A percentile compares a stretch with the other conserved stretches of the same genome.
Evolutionary conservation across 2,329 filamentous ascomycete genomes (phyloP).

Genomic region (Setomelanomma holmii): DNA sequence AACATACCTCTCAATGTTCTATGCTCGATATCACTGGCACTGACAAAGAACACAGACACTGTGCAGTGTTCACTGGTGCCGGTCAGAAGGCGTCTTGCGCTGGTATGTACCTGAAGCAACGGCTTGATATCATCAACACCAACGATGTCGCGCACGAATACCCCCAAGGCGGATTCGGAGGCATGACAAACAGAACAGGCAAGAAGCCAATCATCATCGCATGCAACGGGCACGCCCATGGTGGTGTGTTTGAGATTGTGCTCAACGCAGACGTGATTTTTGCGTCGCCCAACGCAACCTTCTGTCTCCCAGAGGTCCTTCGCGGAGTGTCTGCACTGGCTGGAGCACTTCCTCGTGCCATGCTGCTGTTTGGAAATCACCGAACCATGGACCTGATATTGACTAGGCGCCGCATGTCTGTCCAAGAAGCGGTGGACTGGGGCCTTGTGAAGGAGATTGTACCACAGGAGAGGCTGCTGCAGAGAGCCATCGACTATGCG

Average conservation of each 20-base stretch:
- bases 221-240: conserved; percentile 32
- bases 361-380: conserved; percentile 53
- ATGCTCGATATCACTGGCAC: background rate
- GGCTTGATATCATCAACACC: conserved; percentile 41
- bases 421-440: conserved; percentile 49
- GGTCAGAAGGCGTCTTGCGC: conserved; percentile 60
- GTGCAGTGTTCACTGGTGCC: conserved; percentile 50
- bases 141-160: conserved; percentile 25
- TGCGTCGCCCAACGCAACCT: conserved; percentile 56
- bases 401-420: conserved; percentile 51
- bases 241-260: conserved; percentile 60
- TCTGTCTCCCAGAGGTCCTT: conserved; percentile 58
- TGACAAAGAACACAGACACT: conserved; percentile 29
- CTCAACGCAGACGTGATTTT: conserved; percentile 61
- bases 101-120: conserved; percentile 42
- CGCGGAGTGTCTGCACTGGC: conserved; percentile 59
- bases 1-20: conserved; percentile 14
- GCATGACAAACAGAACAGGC: conserved; percentile 31
- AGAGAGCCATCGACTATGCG: conserved; percentile 26
- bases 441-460: conserved; percentile 45
- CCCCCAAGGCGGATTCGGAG: conserved; percentile 26
- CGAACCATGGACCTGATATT: conserved; percentile 56
- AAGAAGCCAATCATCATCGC: conserved; percentile 33
- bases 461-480: conserved; percentile 23
- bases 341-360: conserved; percentile 57